Evolutionary conservation across 208 protist species (phyloP).

Genomic region (Wallacemonas sp.): DNA sequence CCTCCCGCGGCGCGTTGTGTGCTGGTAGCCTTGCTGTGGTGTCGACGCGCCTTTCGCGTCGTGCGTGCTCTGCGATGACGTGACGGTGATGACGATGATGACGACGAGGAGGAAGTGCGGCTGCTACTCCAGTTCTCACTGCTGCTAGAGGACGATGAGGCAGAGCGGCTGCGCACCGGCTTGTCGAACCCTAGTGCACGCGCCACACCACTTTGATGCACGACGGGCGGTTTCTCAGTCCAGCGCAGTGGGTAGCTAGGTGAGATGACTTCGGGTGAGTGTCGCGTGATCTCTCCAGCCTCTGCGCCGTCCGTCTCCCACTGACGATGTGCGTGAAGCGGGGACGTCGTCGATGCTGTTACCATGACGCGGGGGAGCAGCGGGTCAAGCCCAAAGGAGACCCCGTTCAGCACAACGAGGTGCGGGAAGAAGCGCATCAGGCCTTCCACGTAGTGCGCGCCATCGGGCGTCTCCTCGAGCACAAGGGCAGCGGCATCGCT

Average conservation of each 20-base stretch:
- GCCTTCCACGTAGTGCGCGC: constrained; percentile 36
- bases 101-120: neutral
- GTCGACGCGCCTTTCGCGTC: neutral
- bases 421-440: constrained; percentile 38
- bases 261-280: neutral
- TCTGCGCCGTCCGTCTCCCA: too few species aligned
- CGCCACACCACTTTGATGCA: neutral
- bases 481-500: too few species aligned
- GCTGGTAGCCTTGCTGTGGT: neutral
- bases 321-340: too few species aligned
- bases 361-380: constrained; percentile 21
- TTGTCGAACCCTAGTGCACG: neutral
- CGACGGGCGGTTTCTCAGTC: neutral
- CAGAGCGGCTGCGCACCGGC: neutral
- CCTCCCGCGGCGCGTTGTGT: neutral
- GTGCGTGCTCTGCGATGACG: neutral
- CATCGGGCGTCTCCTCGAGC: neutral
- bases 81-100: neutral
- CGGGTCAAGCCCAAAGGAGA: constrained; percentile 55
- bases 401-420: constrained; percentile 57
- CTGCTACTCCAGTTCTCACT: neutral
- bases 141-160: neutral
- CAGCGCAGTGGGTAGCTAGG: constrained; percentile 9
- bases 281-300: too few species aligned
- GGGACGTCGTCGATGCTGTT: neutral